These are phyloP conservation scores for Fusarium domesticum DNA, from an alignment of 2,329 filamentous ascomycete species.

Conservation along the genomic window DNA sequence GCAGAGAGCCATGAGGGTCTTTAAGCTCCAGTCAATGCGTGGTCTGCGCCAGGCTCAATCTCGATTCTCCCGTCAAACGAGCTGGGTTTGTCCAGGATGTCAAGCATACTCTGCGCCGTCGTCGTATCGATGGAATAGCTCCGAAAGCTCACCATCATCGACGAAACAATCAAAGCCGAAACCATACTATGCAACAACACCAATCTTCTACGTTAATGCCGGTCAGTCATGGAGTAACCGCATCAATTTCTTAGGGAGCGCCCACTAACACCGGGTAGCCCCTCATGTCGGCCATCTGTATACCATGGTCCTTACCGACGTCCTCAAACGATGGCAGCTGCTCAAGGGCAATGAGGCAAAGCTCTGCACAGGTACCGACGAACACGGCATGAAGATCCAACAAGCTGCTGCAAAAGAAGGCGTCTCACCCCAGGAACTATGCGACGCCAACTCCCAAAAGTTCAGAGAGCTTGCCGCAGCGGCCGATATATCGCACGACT, in stretches of 20 bases:
- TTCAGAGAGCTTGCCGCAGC: constrained; percentile 72
- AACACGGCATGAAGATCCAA: constrained; percentile 97
- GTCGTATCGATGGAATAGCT: constrained; percentile 33
- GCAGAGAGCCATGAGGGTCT: constrained; percentile 29
- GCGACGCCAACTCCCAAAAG: constrained; percentile 75
- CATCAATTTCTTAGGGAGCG: neutral
- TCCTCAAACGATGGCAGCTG: constrained; percentile 86
- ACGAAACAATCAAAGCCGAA: constrained; percentile 73
- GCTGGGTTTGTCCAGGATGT: constrained; percentile 32
- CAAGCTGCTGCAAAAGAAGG: constrained; percentile 72
- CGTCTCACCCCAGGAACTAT: constrained; percentile 77
- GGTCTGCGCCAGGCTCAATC: constrained; percentile 23
- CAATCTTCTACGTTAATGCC: constrained; percentile 99
- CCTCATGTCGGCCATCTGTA: constrained; percentile 96
- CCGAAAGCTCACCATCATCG: constrained; percentile 22
- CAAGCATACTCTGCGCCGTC: constrained; percentile 18
- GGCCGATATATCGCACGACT: constrained; percentile 70
- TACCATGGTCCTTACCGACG: constrained; percentile 85
- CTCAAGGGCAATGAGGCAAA: constrained; percentile 69
- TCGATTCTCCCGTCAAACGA: constrained; percentile 12
- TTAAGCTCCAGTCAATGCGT: constrained; percentile 27
- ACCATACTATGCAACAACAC: constrained; percentile 92
- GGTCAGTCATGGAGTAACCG: constrained; percentile 49
- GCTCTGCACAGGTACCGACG: constrained; percentile 89
- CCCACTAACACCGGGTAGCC: constrained; percentile 47